phyloP scores from a whole-genome alignment of 345 rosid species.

The Aquilaria sinensis region DNA sequence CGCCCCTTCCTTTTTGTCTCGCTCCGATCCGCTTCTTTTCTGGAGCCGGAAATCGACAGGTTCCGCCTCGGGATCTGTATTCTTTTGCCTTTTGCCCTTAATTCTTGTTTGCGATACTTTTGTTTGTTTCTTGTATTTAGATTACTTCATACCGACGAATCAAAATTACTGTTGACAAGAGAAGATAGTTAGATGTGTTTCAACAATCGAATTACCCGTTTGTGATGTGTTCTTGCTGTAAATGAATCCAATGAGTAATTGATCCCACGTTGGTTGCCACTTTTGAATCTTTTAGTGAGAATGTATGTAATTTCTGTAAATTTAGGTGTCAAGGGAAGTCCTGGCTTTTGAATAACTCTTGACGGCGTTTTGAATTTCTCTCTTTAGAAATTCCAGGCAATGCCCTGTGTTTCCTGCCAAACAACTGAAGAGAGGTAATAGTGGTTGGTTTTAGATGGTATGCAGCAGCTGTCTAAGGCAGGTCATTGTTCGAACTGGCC shows the following conservation, averaged over 20 bases:
- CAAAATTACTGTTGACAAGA: constrained; percentile 5
- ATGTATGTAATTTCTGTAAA: neutral
- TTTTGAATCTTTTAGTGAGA: constrained; percentile 5
- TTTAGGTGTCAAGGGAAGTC: neutral
- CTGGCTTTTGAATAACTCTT: neutral
- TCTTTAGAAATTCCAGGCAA: neutral
- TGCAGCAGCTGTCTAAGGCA: constrained; percentile 58
- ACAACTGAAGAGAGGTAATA: constrained; percentile 28
- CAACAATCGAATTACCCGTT: neutral
- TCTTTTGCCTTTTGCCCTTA: constrained; percentile 10
- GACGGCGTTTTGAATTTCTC: neutral
- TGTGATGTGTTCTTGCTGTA: neutral
- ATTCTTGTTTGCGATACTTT: neutral
- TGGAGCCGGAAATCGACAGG: constrained; percentile 1
- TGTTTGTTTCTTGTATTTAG: neutral
- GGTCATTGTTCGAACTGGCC: constrained; percentile 58
- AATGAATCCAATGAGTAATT: neutral
- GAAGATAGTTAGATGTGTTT: constrained; percentile 1
- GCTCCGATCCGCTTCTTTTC: constrained; percentile 30
- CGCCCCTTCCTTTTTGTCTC: constrained; percentile 14
- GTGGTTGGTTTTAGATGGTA: constrained; percentile 58
- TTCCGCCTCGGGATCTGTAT: constrained; percentile 16
- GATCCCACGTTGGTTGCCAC: constrained; percentile 9
- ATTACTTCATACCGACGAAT: neutral
- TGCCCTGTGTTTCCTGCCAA: constrained; percentile 17